A percentile compares a stretch with the other conserved stretches of the same genome.
Evolutionary conservation across 345 rosid genomes (phyloP).

Genomic region (Gossypium longicalyx): DNA sequence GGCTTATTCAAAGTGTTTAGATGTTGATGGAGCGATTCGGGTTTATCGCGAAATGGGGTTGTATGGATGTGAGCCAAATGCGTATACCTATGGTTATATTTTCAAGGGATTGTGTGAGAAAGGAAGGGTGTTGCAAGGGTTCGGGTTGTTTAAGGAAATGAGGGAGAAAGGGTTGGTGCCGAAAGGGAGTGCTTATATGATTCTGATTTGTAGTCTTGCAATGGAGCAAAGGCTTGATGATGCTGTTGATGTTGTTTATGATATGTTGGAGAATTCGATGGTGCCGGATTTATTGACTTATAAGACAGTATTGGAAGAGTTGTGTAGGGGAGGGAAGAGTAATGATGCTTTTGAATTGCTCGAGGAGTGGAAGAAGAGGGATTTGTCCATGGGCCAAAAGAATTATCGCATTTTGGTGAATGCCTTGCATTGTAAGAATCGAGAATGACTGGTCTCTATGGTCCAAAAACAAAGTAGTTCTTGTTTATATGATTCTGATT

Average conservation of each 20-base stretch:
- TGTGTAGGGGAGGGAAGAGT: constrained; percentile 66
- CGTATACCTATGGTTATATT: constrained; percentile 59
- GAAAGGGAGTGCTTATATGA: constrained; percentile 57
- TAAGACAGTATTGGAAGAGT: constrained; percentile 67
- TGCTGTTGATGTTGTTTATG: constrained; percentile 46
- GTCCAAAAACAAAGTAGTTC: background rate
- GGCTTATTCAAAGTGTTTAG: constrained; percentile 68
- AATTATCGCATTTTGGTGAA: constrained; percentile 54
- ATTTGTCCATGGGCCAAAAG: constrained; percentile 62
- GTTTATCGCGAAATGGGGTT: constrained; percentile 72
- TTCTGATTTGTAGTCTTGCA: constrained; percentile 77
- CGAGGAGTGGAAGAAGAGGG: constrained; percentile 67
- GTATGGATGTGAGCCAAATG: constrained; percentile 77
- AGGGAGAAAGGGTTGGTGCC: constrained; percentile 55
- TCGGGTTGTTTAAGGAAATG: constrained; percentile 78
- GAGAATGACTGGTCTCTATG: constrained; percentile 26
- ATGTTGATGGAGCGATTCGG: constrained; percentile 69
- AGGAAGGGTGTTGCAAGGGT: constrained; percentile 61
- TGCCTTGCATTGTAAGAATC: constrained; percentile 37
- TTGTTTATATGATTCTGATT: too few species aligned
- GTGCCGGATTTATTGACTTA: constrained; percentile 73
- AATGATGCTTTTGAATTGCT: constrained; percentile 66
- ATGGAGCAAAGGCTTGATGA: constrained; percentile 24
- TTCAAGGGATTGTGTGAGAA: constrained; percentile 82
- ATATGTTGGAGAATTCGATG: constrained; percentile 63